These are phyloP conservation scores for Orbilia ellipsospora DNA, from an alignment of 2,329 filamentous ascomycete species.

Conservation along the genomic window DNA sequence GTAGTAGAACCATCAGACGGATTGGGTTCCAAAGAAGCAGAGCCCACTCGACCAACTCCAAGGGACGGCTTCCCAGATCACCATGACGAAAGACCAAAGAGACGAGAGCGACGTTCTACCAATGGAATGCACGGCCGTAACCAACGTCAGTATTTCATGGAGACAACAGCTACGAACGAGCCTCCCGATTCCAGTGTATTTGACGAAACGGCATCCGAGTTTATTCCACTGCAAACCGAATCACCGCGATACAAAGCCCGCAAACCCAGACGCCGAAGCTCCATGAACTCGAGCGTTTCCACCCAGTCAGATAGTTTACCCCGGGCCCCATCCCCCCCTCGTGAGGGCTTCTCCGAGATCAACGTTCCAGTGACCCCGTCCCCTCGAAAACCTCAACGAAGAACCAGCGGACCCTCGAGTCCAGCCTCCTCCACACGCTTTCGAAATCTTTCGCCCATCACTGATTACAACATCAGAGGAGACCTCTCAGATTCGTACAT, in stretches of 20 bases:
- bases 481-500: slow-evolving; percentile 28
- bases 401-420: slow-evolving; percentile 31
- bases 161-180: slow-evolving; percentile 49
- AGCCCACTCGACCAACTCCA: slow-evolving; percentile 4
- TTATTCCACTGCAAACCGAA: slow-evolving; percentile 27
- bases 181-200: slow-evolving; percentile 44
- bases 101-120: slow-evolving; percentile 32
- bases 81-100: slow-evolving; percentile 11
- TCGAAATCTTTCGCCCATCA: slow-evolving; percentile 49
- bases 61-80: slow-evolving; percentile 29
- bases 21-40: slow-evolving; percentile 14
- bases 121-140: slow-evolving; percentile 24
- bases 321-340: slow-evolving; percentile 34
- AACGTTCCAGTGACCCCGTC: slow-evolving; percentile 18
- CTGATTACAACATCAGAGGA: slow-evolving; percentile 35
- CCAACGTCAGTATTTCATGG: slow-evolving; percentile 52
- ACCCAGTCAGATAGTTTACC: slow-evolving; percentile 34
- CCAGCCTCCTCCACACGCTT: slow-evolving; percentile 42
- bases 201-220: slow-evolving; percentile 41
- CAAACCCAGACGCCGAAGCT: slow-evolving; percentile 34
- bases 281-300: slow-evolving; percentile 33
- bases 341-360: not conserved
- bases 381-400: slow-evolving; percentile 30
- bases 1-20: slow-evolving; percentile 42
- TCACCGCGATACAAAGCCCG: slow-evolving; percentile 39